Conservation (phyloP, 2,329 filamentous ascomycete genomes). For the Corynespora cassiicola region DNA sequence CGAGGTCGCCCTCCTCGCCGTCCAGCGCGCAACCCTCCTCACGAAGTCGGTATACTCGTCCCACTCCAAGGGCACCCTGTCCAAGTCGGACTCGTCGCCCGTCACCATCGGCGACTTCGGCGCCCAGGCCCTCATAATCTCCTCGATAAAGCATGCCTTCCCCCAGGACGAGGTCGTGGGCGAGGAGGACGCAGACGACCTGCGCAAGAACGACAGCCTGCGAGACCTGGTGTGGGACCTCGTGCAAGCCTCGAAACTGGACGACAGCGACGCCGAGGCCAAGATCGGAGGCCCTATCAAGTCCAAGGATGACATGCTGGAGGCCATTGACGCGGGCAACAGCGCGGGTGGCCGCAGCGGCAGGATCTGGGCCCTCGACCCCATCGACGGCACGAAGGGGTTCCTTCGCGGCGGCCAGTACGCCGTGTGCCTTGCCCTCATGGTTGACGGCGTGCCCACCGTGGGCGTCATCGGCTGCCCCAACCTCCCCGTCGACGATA, state of each 20-base stretch:
- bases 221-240: slow-evolving; percentile 83
- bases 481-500: slow-evolving; percentile 89
- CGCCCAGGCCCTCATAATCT: slow-evolving; percentile 94
- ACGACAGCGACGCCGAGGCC: slow-evolving; percentile 69
- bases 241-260: slow-evolving; percentile 74
- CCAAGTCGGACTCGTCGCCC: slow-evolving; percentile 94
- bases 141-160: slow-evolving; percentile 87
- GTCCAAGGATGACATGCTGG: slow-evolving; percentile 68
- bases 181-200: slow-evolving; percentile 87
- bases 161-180: slow-evolving; percentile 90
- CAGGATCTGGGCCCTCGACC: slow-evolving; percentile 94
- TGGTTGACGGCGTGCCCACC: slow-evolving; percentile 92
- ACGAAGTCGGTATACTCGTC: slow-evolving; percentile 83
- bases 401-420: slow-evolving; percentile 97
- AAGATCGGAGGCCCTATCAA: slow-evolving; percentile 73
- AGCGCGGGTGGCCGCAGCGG: slow-evolving; percentile 75
- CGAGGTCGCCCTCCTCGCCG: slow-evolving; percentile 82
- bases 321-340: slow-evolving; percentile 65
- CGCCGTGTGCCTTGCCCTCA: slow-evolving; percentile 88
- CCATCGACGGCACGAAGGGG: slow-evolving; percentile 97
- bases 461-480: slow-evolving; percentile 95
- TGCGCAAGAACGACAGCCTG: slow-evolving; percentile 74
- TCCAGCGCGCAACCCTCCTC: slow-evolving; percentile 79
- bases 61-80: slow-evolving; percentile 91
- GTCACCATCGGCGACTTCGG: slow-evolving; percentile 99